Percentiles rank a stretch among this genome's conserved stretches.
Evolutionary conservation across 2,329 filamentous ascomycete species (phyloP).

Genomic region (Coleophoma cylindrospora): DNA sequence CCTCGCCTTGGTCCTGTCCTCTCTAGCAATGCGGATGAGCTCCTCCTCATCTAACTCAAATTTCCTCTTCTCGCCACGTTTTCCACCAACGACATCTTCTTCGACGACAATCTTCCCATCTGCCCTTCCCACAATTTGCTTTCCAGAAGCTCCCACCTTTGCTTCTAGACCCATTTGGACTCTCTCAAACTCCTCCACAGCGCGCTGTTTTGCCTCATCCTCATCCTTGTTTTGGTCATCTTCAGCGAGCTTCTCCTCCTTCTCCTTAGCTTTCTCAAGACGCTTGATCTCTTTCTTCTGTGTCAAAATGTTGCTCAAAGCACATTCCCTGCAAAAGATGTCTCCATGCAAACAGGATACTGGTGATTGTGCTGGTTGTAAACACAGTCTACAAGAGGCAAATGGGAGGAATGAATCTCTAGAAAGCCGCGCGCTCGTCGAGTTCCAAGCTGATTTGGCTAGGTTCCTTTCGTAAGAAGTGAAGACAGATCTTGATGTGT

Average conservation of each 20-base stretch:
- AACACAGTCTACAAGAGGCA: slow-evolving; percentile 81
- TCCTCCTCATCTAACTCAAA: slow-evolving; percentile 77
- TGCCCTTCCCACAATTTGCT: slow-evolving; percentile 33
- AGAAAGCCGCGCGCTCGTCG: slow-evolving; percentile 75
- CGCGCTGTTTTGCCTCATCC: slow-evolving; percentile 64
- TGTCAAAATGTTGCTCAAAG: slow-evolving; percentile 81
- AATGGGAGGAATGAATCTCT: slow-evolving; percentile 93
- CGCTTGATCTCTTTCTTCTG: slow-evolving; percentile 91
- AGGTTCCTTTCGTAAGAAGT: slow-evolving; percentile 84
- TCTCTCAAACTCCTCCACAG: slow-evolving; percentile 77
- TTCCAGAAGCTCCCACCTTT: slow-evolving; percentile 24
- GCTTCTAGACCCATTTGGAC: slow-evolving; percentile 65
- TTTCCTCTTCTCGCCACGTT: slow-evolving; percentile 60
- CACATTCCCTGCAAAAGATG: slow-evolving; percentile 93
- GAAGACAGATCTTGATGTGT: slow-evolving; percentile 90
- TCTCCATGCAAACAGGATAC: slow-evolving; percentile 82
- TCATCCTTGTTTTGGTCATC: slow-evolving; percentile 57
- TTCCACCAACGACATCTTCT: slow-evolving; percentile 25
- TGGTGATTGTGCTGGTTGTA: slow-evolving; percentile 74
- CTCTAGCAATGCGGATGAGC: slow-evolving; percentile 61
- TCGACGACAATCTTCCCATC: slow-evolving; percentile 38
- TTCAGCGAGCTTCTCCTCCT: slow-evolving; percentile 54
- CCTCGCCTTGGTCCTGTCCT: slow-evolving; percentile 66
- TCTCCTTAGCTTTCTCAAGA: slow-evolving; percentile 60
- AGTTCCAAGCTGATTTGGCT: slow-evolving; percentile 77